Conservation (phyloP, 495 filamentous ascomycete genomes). For the Thermochaetoides thermophila region DNA sequence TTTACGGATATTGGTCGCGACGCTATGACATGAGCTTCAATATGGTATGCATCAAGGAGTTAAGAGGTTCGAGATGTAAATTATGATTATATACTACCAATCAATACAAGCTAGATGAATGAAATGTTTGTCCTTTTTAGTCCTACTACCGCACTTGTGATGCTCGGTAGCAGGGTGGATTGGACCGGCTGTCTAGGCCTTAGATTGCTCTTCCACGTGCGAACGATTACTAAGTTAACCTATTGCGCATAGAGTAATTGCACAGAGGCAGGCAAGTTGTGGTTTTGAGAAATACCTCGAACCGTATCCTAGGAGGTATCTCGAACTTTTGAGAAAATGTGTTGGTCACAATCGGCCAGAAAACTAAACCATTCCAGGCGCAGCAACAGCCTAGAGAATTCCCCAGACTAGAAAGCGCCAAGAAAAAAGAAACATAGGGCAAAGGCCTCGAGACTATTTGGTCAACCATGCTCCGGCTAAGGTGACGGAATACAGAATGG, state of each 20-base stretch:
- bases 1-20: no score
- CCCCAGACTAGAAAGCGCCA: not conserved
- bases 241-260: slow-evolving; percentile 34
- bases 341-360: not conserved
- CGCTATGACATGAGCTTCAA: not conserved
- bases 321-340: not conserved
- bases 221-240: slow-evolving; percentile 42
- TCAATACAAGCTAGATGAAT: no score
- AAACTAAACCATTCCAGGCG: no score
- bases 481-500: not conserved
- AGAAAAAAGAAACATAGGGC: not conserved
- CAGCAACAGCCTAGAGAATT: not conserved
- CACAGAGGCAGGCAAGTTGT: slow-evolving; percentile 44
- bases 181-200: slow-evolving; percentile 47
- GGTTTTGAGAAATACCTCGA: no score
- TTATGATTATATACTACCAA: no score
- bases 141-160: slow-evolving; percentile 37
- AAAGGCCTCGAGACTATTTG: no score
- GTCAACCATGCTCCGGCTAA: not conserved
- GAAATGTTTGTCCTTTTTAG: slow-evolving; percentile 43
- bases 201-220: slow-evolving; percentile 37
- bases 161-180: slow-evolving; percentile 43
- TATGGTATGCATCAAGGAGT: no score
- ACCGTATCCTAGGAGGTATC: not conserved
- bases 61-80: no score